Percentiles rank a stretch among this genome's conserved stretches.
Evolutionary conservation across 352 stramenopile species (phyloP).

Genomic region (Globisporangium abappressorium): DNA sequence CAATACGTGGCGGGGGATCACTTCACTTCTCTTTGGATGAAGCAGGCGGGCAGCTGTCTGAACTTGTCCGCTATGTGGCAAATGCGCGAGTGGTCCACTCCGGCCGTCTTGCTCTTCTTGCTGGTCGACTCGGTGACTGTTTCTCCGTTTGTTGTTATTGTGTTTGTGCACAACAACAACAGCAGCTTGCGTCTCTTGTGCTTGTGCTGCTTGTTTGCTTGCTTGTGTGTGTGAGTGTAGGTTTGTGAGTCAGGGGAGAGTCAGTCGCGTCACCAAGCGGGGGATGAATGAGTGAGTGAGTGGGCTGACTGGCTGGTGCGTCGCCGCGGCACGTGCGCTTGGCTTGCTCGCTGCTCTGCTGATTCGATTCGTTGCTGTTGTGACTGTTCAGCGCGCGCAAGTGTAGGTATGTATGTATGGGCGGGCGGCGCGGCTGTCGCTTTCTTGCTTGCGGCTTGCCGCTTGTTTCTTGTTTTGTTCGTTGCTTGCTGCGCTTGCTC

Average conservation of each 20-base stretch:
- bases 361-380: neutral
- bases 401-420: neutral
- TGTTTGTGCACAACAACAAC: neutral
- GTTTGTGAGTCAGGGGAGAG: constrained; percentile 10
- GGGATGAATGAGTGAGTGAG: constrained; percentile 4
- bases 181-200: neutral
- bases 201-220: neutral
- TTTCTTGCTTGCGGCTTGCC: neutral
- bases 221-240: neutral
- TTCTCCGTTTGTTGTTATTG: neutral
- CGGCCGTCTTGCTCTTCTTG: neutral
- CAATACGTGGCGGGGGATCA: neutral
- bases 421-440: neutral
- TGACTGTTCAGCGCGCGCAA: neutral
- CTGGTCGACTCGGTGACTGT: neutral
- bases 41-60: neutral
- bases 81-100: neutral
- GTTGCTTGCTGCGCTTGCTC: too few relatives aligned
- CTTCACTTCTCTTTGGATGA: neutral
- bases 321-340: constrained; percentile 1
- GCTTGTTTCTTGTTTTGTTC: neutral
- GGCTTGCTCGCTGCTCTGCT: neutral
- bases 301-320: neutral
- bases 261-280: neutral
- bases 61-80: neutral